Evolutionary conservation across 371 early-diverging fungal species (phyloP), one percentile per base, ranked within the genome.

Genomic region (Cokeromyces recurvatus): DNA sequence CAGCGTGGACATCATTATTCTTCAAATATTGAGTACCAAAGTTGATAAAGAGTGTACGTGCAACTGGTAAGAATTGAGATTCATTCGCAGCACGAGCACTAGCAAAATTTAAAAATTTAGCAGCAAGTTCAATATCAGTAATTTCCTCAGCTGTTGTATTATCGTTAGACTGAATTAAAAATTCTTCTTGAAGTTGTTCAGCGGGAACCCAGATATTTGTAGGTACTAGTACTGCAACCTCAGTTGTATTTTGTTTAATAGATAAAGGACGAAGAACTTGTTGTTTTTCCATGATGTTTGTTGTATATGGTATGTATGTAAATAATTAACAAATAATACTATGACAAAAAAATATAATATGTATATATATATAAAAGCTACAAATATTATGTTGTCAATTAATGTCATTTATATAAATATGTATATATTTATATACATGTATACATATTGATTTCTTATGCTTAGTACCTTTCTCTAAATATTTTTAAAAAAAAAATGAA

Each of bases 171-270:
- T 55, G 57, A 21, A 59, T 60, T 41, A 73, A 67, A 56, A 89
- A 87, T 56, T 82, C 82, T 68, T 94, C 95, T 40, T 88, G 80
- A 42, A 91, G 70, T 54, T 85, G 86, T 64, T 94, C 95, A 47
- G 95, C 95, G 32, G 85, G 78, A 14, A 88, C 89, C 93, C 93
- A 94, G 54, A 87, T 83, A 60, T 84, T 82, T 52, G 84, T 77
- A 51, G 92, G 90, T 9, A 93, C 84, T 40, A 91, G 74, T 51
- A 94, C 83, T 32, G 90, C 79, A 54, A 91, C 77, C 62, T 94
- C 92, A 46, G 84, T 79, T 37, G 81, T 73, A 60, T 82, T 81
- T 58, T 86, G 84, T 77, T 86, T 90, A 65, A 91, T 73, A 57
- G 84, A 76, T 41, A 94, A 77, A 53, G 91, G 92, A 56, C 92